Percentiles rank a stretch among this genome's conserved stretches.
phyloP scores from a whole-genome alignment of 768 basidiomycete species.

The Serendipita vermifera region DNA sequence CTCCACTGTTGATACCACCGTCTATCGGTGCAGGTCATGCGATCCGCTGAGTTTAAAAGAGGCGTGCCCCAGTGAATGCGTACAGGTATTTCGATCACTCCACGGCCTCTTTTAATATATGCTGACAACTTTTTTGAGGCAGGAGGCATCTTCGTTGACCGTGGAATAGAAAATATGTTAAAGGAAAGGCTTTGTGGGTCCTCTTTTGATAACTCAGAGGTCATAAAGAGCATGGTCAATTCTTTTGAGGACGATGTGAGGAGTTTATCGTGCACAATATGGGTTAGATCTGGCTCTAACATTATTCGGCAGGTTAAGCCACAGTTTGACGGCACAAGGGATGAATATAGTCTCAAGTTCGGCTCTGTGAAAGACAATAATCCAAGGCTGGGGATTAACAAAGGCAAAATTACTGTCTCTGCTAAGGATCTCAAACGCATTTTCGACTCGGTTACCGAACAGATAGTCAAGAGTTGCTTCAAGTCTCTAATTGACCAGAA shows the following conservation, averaged over 20 bases:
- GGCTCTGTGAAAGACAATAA: background rate
- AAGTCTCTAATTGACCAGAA: background rate
- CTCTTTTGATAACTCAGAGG: background rate
- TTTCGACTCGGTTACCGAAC: background rate
- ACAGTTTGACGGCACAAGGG: background rate
- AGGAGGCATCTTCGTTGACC: background rate
- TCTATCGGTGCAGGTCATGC: slow-evolving; percentile 32
- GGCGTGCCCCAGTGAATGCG: slow-evolving; percentile 2
- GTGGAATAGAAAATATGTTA: background rate
- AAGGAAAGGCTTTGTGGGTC: background rate
- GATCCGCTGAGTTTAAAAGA: background rate
- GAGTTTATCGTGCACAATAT: background rate
- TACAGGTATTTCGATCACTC: background rate
- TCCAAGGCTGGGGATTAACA: background rate
- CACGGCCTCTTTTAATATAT: background rate
- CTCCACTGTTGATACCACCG: slow-evolving; percentile 47
- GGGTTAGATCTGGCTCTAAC: background rate
- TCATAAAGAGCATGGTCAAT: background rate
- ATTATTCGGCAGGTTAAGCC: too few relatives aligned
- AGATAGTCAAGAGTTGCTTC: background rate
- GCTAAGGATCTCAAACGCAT: background rate
- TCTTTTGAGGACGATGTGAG: background rate
- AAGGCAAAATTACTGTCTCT: background rate
- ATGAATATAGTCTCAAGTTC: background rate
- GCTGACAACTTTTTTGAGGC: background rate